Conservation (phyloP, 306 rosid genomes). For the Gillenia trifoliata region DNA sequence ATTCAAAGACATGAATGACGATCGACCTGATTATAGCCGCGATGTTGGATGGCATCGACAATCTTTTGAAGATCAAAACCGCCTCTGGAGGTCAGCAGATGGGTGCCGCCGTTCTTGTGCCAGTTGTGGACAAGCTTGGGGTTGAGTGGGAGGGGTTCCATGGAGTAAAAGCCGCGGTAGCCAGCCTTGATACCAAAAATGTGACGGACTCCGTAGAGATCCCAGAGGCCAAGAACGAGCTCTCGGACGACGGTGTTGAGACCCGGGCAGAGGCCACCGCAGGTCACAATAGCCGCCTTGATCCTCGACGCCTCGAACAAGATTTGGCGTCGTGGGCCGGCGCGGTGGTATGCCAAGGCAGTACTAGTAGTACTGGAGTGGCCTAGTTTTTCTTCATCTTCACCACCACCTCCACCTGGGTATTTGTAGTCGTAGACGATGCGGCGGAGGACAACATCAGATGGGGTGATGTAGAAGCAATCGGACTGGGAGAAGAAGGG, state of each 20-base stretch:
- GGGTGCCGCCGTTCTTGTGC: constrained; percentile 71
- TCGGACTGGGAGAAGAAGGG: constrained; percentile 26
- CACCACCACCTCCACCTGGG: background rate
- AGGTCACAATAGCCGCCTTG: constrained; percentile 63
- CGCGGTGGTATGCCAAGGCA: constrained; percentile 32
- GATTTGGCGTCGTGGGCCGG: constrained; percentile 41
- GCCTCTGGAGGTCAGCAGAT: constrained; percentile 75
- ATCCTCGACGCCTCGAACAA: constrained; percentile 21
- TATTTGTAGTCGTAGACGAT: constrained; percentile 27
- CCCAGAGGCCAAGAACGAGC: constrained; percentile 63
- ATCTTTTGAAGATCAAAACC: constrained; percentile 65
- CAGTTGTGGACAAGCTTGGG: constrained; percentile 41
- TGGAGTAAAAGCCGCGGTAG: constrained; percentile 67
- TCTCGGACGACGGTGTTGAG: constrained; percentile 79
- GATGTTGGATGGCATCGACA: constrained; percentile 57
- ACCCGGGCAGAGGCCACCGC: constrained; percentile 76
- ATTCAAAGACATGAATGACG: background rate
- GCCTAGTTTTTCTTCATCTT: background rate
- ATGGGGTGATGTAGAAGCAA: constrained; percentile 34
- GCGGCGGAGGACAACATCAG: constrained; percentile 44
- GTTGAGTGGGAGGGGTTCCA: constrained; percentile 31
- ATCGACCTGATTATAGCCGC: constrained; percentile 71
- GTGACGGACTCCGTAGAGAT: constrained; percentile 63
- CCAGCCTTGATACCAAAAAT: constrained; percentile 68
- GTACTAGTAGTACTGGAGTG: background rate